Percentiles rank a stretch among this genome's conserved stretches.
phyloP scores from a whole-genome alignment of 1,284 basidiomycete genomes.

The Malassezia japonica region DNA sequence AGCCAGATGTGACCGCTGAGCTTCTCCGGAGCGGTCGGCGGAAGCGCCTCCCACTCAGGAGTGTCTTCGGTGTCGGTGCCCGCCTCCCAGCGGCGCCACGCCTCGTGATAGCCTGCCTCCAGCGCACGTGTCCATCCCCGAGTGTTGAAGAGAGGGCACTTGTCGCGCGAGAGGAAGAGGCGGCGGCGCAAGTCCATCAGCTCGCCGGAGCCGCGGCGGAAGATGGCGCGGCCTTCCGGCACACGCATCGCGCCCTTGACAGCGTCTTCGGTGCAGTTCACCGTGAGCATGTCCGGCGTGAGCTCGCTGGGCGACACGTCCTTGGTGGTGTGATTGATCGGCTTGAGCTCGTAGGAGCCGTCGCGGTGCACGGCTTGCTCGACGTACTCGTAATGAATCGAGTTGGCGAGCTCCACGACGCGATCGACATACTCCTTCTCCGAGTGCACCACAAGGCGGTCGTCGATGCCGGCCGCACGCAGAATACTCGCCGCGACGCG shows the following conservation, averaged over 20 bases:
- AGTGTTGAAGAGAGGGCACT: slow-evolving; percentile 56
- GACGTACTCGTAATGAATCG: slow-evolving; percentile 46
- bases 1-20: slow-evolving; percentile 32
- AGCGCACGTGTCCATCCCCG: slow-evolving; percentile 55
- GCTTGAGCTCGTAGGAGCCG: not conserved
- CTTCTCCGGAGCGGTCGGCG: slow-evolving; percentile 4
- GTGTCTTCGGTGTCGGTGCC: slow-evolving; percentile 53
- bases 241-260: not conserved
- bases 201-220: slow-evolving; percentile 19
- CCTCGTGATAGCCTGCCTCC: slow-evolving; percentile 54
- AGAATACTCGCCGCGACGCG: slow-evolving; percentile 58
- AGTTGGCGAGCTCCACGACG: slow-evolving; percentile 53
- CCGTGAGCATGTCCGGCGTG: not conserved
- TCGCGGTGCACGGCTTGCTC: not conserved
- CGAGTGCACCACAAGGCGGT: slow-evolving; percentile 55
- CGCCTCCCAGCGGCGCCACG: slow-evolving; percentile 57
- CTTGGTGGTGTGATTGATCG: not conserved
- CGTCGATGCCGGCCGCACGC: slow-evolving; percentile 56
- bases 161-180: slow-evolving; percentile 53
- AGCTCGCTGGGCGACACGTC: not conserved
- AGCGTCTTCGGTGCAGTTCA: slow-evolving; percentile 1
- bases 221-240: not conserved
- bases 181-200: slow-evolving; percentile 23
- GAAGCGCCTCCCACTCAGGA: slow-evolving; percentile 45
- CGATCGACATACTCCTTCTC: slow-evolving; percentile 56